Conservation (phyloP, 78 protist species). For the Mantamonas sphyraenae region DNA sequence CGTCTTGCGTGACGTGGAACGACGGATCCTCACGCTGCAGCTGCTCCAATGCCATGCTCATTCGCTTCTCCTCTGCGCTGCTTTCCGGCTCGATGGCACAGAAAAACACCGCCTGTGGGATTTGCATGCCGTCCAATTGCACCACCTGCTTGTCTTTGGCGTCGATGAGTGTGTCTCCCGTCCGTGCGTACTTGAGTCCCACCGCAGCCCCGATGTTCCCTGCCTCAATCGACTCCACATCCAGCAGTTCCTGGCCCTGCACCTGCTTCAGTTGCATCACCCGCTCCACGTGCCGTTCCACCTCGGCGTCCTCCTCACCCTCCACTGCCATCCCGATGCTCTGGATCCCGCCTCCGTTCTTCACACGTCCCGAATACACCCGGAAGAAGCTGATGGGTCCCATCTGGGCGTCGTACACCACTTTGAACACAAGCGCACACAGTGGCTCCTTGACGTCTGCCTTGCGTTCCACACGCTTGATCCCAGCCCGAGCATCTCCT, state of each 20-base stretch:
- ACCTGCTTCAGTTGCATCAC: constrained; percentile 24
- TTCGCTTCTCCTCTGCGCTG: constrained; percentile 18
- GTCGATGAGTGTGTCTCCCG: constrained; percentile 58
- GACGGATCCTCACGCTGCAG: constrained; percentile 60
- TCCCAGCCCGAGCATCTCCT: too few relatives aligned
- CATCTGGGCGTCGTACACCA: constrained; percentile 41
- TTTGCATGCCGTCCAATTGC: constrained; percentile 24
- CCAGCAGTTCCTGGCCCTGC: constrained; percentile 37
- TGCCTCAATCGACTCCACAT: constrained; percentile 31
- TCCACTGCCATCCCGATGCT: constrained; percentile 11
- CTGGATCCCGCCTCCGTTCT: not conserved
- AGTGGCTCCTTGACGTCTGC: not conserved
- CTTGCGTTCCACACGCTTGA: too few relatives aligned
- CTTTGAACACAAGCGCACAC: constrained; percentile 74
- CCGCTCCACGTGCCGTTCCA: too few relatives aligned
- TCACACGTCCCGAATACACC: constrained; percentile 62
- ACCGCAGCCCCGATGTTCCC: constrained; percentile 61
- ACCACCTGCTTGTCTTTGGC: not conserved
- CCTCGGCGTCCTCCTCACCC: too few relatives aligned
- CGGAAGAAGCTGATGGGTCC: constrained; percentile 63
- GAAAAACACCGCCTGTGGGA: constrained; percentile 55
- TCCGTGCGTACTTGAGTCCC: constrained; percentile 41
- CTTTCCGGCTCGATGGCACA: constrained; percentile 48
- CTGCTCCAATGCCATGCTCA: constrained; percentile 25
- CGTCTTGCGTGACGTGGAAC: constrained; percentile 25